Evolutionary conservation across 2,329 filamentous ascomycete species (phyloP).

Genomic region (Aureobasidium sp.): DNA sequence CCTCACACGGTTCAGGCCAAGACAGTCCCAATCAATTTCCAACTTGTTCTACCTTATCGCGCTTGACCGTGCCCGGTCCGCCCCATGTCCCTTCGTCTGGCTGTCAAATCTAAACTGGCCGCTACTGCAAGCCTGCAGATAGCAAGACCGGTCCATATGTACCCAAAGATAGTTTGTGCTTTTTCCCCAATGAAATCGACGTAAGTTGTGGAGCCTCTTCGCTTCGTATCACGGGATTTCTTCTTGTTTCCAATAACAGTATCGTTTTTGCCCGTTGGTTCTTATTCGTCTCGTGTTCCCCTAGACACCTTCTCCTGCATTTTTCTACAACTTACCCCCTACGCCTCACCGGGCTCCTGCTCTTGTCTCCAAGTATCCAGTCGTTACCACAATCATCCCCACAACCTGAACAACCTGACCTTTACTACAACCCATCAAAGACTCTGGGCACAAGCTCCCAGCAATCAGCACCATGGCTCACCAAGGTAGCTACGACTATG

Average conservation of each 20-base stretch:
- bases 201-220: conserved; percentile 16
- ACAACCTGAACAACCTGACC: not conserved
- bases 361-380: not conserved
- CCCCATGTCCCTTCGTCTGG: conserved; percentile 14
- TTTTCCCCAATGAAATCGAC: conserved; percentile 17
- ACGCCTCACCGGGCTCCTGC: not conserved
- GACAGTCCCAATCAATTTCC: conserved; percentile 12
- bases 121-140: conserved; percentile 17
- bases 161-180: conserved; percentile 17
- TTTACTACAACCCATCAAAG: not conserved
- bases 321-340: conserved; percentile 1
- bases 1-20: conserved; percentile 11
- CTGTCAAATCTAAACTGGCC: conserved; percentile 15
- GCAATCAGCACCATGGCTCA: conserved; percentile 12
- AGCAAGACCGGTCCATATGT: conserved; percentile 14
- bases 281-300: conserved; percentile 17
- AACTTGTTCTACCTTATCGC: conserved; percentile 14
- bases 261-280: conserved; percentile 5
- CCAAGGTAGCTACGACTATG: conserved; percentile 13
- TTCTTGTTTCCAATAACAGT: conserved; percentile 16
- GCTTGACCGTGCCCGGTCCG: conserved; percentile 15
- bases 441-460: conserved; percentile 12
- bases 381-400: conserved; percentile 1
- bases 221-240: conserved; percentile 17
- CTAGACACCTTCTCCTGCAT: conserved; percentile 12